Percentiles rank a stretch among this genome's conserved stretches.
phyloP scores from a whole-genome alignment of 768 basidiomycete genomes.

The Nevesoporus exiguus region DNA sequence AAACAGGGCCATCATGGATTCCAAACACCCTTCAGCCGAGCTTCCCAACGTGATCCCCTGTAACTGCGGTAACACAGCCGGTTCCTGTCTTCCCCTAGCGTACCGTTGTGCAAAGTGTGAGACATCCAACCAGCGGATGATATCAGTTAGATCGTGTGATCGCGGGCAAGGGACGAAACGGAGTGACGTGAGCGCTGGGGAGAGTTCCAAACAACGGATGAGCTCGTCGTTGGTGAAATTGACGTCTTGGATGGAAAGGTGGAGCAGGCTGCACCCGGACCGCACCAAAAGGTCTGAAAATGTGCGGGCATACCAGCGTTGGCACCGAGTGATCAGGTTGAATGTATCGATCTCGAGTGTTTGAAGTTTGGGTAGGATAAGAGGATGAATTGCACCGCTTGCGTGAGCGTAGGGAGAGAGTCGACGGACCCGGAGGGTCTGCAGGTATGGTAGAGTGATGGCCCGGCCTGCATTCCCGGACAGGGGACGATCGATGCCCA shows the following conservation, averaged over 20 bases:
- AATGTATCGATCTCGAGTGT: constrained; percentile 20
- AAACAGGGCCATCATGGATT: constrained; percentile 6
- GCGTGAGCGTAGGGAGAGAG: neutral
- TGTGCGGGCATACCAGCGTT: constrained; percentile 10
- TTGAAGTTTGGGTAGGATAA: constrained; percentile 18
- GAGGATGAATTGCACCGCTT: constrained; percentile 6
- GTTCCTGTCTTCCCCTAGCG: neutral
- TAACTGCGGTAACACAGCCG: constrained; percentile 1
- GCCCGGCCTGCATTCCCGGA: neutral
- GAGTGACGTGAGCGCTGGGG: constrained; percentile 12
- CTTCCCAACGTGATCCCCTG: constrained; percentile 13
- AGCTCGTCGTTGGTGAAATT: constrained; percentile 18
- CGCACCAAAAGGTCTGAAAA: constrained; percentile 18
- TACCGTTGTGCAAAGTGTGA: neutral
- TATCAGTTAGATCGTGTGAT: constrained; percentile 7
- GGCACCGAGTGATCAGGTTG: neutral
- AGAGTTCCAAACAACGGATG: constrained; percentile 17
- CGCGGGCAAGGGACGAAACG: constrained; percentile 17
- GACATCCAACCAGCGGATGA: constrained; percentile 1
- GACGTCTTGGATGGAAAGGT: constrained; percentile 15
- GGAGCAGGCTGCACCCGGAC: constrained; percentile 11
- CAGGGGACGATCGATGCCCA: constrained; percentile 12
- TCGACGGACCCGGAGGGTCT: constrained; percentile 17
- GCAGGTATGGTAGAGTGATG: constrained; percentile 11
- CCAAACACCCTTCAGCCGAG: constrained; percentile 8